phyloP scores from a whole-genome alignment of 2,329 filamentous ascomycete species.

The Phaeosphaeria sp. region DNA sequence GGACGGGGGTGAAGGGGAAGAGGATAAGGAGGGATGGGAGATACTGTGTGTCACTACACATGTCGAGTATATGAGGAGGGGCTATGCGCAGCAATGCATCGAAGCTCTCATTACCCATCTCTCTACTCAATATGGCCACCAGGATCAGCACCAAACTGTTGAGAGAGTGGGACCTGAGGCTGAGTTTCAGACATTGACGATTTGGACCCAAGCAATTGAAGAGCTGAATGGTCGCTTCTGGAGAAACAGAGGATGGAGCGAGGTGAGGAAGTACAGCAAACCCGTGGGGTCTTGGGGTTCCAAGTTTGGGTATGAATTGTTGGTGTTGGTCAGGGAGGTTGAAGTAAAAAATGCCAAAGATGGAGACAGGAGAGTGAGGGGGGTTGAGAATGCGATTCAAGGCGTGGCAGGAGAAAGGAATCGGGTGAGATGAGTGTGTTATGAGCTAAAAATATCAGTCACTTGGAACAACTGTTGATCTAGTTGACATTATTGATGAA shows the following conservation, averaged over 20 bases:
- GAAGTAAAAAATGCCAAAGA: too few relatives aligned
- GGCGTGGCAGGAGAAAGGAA: too few relatives aligned
- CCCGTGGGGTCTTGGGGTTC: constrained; percentile 12
- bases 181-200: neutral
- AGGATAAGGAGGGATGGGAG: neutral
- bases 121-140: too few relatives aligned
- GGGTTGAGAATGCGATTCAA: too few relatives aligned
- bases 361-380: neutral
- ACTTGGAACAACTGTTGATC: too few relatives aligned
- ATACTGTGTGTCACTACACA: neutral
- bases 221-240: constrained; percentile 12
- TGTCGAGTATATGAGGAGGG: neutral
- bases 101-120: neutral
- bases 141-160: too few relatives aligned
- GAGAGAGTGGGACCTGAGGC: neutral
- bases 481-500: too few relatives aligned
- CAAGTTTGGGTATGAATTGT: constrained; percentile 10
- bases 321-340: constrained; percentile 11
- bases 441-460: too few relatives aligned
- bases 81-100: neutral
- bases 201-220: constrained; percentile 16
- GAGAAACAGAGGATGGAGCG: constrained; percentile 9
- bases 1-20: neutral
- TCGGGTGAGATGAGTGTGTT: too few relatives aligned
- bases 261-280: constrained; percentile 7